A percentile compares a stretch with the other conserved stretches of the same genome.
Evolutionary conservation across 768 basidiomycete genomes (phyloP).

Genomic region (Lactarius indigo): DNA sequence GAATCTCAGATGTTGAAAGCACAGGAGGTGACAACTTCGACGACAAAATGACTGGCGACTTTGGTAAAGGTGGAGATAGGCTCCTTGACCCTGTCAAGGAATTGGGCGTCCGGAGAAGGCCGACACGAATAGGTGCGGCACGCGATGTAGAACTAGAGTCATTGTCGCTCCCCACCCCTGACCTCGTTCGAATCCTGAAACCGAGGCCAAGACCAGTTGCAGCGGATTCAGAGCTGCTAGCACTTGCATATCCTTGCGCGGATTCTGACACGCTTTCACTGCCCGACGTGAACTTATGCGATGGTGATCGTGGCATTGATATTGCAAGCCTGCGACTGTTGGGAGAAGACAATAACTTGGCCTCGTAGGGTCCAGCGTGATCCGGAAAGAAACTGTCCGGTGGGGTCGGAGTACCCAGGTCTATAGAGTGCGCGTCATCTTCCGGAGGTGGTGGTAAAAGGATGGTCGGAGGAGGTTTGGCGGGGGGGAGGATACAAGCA

Average conservation of each 20-base stretch:
- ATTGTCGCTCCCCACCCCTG: neutral
- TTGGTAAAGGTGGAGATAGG: constrained; percentile 9
- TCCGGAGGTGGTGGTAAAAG: constrained; percentile 21
- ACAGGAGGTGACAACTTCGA: constrained; percentile 5
- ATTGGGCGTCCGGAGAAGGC: constrained; percentile 19
- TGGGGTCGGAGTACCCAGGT: constrained; percentile 3
- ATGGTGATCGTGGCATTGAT: constrained; percentile 14
- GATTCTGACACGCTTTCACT: constrained; percentile 23
- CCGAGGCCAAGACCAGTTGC: constrained; percentile 22
- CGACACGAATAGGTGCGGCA: constrained; percentile 14
- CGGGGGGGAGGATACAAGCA: constrained; percentile 17
- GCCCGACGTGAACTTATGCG: constrained; percentile 14
- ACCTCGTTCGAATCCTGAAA: constrained; percentile 21
- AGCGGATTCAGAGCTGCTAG: constrained; percentile 20
- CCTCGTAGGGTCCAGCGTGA: constrained; percentile 8
- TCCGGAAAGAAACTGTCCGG: constrained; percentile 14
- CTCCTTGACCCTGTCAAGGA: constrained; percentile 4
- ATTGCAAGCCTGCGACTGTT: constrained; percentile 16
- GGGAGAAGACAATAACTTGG: constrained; percentile 4
- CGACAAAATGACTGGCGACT: neutral
- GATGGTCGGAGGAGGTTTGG: constrained; percentile 22
- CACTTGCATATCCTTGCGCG: constrained; percentile 17
- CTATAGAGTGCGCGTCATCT: neutral
- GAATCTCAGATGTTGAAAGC: constrained; percentile 4
- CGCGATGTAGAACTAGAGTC: constrained; percentile 6